Evolutionary conservation across 768 basidiomycete genomes (phyloP), one percentile per base, ranked within the genome.

Genomic region (Ephemerocybe angulata): DNA sequence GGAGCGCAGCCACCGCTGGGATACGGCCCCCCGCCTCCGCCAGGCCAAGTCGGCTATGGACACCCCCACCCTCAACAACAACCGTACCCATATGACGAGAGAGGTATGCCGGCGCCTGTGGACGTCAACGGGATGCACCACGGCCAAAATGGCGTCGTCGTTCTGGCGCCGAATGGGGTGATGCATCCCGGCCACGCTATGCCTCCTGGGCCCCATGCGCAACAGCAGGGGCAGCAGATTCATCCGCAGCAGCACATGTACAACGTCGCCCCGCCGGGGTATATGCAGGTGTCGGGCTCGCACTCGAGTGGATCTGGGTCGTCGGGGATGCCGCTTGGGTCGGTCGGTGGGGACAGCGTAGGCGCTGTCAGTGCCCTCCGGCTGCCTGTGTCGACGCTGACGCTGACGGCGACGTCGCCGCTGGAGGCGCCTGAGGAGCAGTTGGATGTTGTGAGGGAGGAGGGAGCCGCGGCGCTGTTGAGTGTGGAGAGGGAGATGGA

Each of bases 41-140:
- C 37, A 19, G 41, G 35, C 11, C 51, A 52, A 6, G 21, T 10
- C 21, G 37, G 29, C 6, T 44, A 44, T 33, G 43, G 25, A 28
- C 53, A 51, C 38, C 50, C 57, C 19, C 57, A 61, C 22, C 51
- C 53, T 28, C 54, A 55, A 22, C 47, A 30, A 24, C 44, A 47
- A 17, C 33, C 33, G 47, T 33, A 49, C 15, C 12, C 2, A 5
- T 49, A 30, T 19, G 47, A 49, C 13, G 47, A 49, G 11, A 12
- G 47, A 17, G 47, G 11, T 31, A 29, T 49, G 47, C 24, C 28
- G 17, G 24, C 30, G n/a, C 47, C 47, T 28, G 29, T 49, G n/a
- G 47, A 49, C 33, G 28, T 19, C 5, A 49, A 49, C 22, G 47
- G 47, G 3, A 21, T 49, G 5, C 47, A 10, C 30, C 47, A 49